Evolutionary conservation across 2,329 filamentous ascomycete species (phyloP), one percentile per base, ranked within the genome.

Genomic region (Cercospora berteroae): DNA sequence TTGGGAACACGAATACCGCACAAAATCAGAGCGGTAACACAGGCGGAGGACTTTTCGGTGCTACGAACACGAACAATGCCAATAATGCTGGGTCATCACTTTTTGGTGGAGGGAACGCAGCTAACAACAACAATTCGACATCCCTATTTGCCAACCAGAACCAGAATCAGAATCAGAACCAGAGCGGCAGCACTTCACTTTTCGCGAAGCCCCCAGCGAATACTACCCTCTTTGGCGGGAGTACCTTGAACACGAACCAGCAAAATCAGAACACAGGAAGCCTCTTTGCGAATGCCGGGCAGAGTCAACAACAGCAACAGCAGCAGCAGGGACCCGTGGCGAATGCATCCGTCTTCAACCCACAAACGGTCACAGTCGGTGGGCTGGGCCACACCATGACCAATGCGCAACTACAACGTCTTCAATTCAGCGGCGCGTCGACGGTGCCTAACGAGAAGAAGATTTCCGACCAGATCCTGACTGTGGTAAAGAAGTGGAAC

Each of bases 401-500:
- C n/a, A 72, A 73, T 31, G 66, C 70, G 48, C 73, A 75, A 68
- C 69, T 71, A 50, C 74, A 78, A 58, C 71, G 65, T 25, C 67
- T 73, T 4, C 71, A 73, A 59, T 69, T 73, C 55, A 68, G 68
- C 58, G 71, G 71, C 56, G 66, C 70, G 18, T 70, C 69, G 3
- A 69, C 74, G 5, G 62, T 63, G 39, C 71, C 65, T 60, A 68
- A 66, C 88, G 89, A 93, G 76, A 93, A 93, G 77, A 87, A 89
- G 58, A 86, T 94, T 55, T 84, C 88, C 20, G 89, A 93, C 66
- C 91, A 94, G 78, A 91, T 94, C 78, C 83, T 85, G 68, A 83
- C 88, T 27, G 84, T 95, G 48, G 82, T 87, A 62, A 83, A 87
- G 68, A 93, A 94, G 80, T 95, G 92, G 92, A 85, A 91, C 69